Conservation (phyloP, 2,329 filamentous ascomycete genomes). For the Pyrenochaeta sp. region DNA sequence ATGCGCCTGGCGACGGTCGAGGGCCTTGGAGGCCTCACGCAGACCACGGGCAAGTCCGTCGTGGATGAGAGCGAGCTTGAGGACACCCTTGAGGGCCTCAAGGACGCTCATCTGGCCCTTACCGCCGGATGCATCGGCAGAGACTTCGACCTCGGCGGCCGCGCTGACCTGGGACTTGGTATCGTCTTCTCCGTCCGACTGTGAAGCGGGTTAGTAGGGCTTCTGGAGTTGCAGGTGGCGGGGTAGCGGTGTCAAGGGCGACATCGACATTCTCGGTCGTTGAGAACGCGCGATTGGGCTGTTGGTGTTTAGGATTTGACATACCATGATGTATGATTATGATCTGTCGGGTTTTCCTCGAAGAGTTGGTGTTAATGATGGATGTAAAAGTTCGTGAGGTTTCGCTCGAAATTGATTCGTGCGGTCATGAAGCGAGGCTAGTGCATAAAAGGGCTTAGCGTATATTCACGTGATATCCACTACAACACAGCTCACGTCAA, state of each 20-base stretch:
- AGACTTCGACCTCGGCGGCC: constrained; percentile 94
- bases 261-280: not conserved
- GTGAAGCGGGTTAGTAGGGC: constrained; percentile 27
- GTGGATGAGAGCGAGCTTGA: constrained; percentile 99
- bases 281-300: not conserved
- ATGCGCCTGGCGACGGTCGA: constrained; percentile 98
- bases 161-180: constrained; percentile 79
- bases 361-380: constrained; percentile 45
- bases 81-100: constrained; percentile 97
- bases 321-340: constrained; percentile 53
- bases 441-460: too few species aligned
- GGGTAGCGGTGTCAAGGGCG: constrained; percentile 3
- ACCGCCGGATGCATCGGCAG: constrained; percentile 79
- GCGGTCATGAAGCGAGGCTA: not conserved
- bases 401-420: constrained; percentile 21
- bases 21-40: constrained; percentile 97
- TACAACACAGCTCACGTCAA: not conserved
- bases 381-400: constrained; percentile 23
- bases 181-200: constrained; percentile 99
- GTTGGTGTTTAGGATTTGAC: constrained; percentile 3
- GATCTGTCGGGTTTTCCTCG: constrained; percentile 55
- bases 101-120: constrained; percentile 97
- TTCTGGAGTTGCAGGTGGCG: constrained; percentile 4
- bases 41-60: constrained; percentile 98
- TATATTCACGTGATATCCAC: constrained; percentile 5